Percentiles rank a stretch among this genome's conserved stretches.
Conservation (phyloP, 352 stramenopile species). For the Phytopythium sindhum region DNA sequence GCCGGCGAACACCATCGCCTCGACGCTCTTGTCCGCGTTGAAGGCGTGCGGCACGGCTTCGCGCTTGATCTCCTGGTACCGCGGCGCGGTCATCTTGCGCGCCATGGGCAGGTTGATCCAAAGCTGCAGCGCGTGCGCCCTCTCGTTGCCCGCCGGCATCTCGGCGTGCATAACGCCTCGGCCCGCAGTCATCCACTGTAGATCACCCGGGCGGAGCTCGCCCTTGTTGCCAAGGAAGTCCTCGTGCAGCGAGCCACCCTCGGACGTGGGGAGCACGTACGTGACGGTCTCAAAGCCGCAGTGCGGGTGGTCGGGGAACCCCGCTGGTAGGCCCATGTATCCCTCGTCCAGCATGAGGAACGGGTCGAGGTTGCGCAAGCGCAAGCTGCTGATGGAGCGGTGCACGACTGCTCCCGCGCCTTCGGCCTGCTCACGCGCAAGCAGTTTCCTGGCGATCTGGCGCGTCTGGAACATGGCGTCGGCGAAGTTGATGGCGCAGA, state of each 20-base stretch:
- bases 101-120: constrained; percentile 43
- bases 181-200: constrained; percentile 54
- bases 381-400: constrained; percentile 26
- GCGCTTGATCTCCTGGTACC: constrained; percentile 50
- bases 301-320: constrained; percentile 90
- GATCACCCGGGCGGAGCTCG: constrained; percentile 31
- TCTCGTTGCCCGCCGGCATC: constrained; percentile 29
- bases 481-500: no score
- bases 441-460: constrained; percentile 25
- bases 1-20: constrained; percentile 48
- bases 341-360: constrained; percentile 55
- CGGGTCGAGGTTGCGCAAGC: constrained; percentile 33
- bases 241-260: constrained; percentile 80
- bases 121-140: constrained; percentile 32
- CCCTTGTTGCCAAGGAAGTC: constrained; percentile 66
- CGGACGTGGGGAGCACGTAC: constrained; percentile 67
- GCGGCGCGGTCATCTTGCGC: constrained; percentile 33
- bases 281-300: constrained; percentile 89
- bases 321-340: constrained; percentile 41
- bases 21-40: constrained; percentile 33
- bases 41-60: constrained; percentile 36
- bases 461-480: constrained; percentile 20
- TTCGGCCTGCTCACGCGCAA: constrained; percentile 32
- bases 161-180: constrained; percentile 48
- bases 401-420: constrained; percentile 30